phyloP scores from a whole-genome alignment of 345 rosid genomes.

The Sonneratia alba region DNA sequence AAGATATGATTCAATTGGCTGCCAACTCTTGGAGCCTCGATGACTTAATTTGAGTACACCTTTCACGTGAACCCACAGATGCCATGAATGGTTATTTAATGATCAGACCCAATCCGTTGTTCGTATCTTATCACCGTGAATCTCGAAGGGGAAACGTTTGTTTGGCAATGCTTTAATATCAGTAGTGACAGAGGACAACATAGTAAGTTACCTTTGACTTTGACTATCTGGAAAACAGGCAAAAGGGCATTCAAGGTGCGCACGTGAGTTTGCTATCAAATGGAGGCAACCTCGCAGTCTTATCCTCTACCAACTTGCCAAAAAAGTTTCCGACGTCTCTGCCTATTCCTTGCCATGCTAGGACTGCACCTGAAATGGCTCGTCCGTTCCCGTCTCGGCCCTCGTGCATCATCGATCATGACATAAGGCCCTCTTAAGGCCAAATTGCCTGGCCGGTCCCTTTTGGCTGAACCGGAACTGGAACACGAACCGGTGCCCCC shows the following conservation, averaged over 20 bases:
- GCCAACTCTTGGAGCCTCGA: background rate
- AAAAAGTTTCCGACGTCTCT: background rate
- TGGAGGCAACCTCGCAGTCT: background rate
- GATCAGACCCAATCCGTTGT: background rate
- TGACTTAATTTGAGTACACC: background rate
- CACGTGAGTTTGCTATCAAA: too few species aligned
- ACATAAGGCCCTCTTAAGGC: too few species aligned
- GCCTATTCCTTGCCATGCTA: background rate
- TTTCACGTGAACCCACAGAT: background rate
- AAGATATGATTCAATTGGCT: slow-evolving; percentile 28
- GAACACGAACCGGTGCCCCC: too few species aligned
- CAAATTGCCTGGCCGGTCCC: too few species aligned
- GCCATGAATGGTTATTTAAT: background rate
- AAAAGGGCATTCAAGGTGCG: too few species aligned
- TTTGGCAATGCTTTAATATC: background rate
- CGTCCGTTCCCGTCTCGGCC: too few species aligned
- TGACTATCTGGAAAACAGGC: too few species aligned
- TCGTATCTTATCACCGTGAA: background rate
- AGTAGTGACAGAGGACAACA: background rate
- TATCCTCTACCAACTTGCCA: background rate
- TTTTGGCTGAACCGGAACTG: too few species aligned
- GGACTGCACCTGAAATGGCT: background rate
- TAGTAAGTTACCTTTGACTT: background rate
- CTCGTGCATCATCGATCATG: too few species aligned
- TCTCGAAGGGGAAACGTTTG: background rate